Base-by-base conservation (phyloP, 2,329 filamentous ascomycete genomes). In the Penicillium paneum region DNA sequence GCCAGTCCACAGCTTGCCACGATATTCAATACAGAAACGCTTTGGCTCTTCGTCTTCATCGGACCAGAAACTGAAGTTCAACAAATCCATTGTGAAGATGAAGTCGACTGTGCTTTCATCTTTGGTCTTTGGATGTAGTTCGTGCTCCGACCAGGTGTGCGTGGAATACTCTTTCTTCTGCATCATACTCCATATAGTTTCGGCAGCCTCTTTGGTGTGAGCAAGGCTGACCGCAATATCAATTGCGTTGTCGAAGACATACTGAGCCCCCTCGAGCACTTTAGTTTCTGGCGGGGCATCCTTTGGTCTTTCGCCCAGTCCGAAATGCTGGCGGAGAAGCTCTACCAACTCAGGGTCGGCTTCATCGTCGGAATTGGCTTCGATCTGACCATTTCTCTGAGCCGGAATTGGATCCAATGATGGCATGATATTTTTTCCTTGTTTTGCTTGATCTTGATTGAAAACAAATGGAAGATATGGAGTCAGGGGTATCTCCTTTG, bases 1-100 rank as follows among this genome's bases (percentile, higher is more conserved):
- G 3, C 94, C 94, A 0, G 91, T 97, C 91, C 91, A 97, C 54
- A 75, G 84, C 72, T 84, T 87, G 28, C 85, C 91, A 42, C 82
- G 83, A 73, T 97, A 97, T 54, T 90, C 86, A 39, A 99, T 82
- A 10, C 88, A 83, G 71, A 93, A 99, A 11, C 91, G 81, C 64
- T 93, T 85, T 26, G 61, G 58, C 5, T 85, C 81, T 11, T 89
- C 86, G 3, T 72, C 67, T 55, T 80, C 74, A 49, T 90, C 87
- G 13, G 90, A 95, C 94, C 94, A 99, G 72, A 99, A 99, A 21
- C 88, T 95, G 70, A 97, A 99, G 71, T 99, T 99, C 47, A 99
- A 78, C 28, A 99, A 74, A 71, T 99, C 94, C 91, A 99, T 96
- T 19, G 90, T 91, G 71, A 99, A 97, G 65, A 99, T 93, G 70